Percentiles rank a stretch among this genome's conserved stretches.
Evolutionary conservation across 768 basidiomycete genomes (phyloP).

Genomic region (Rickenella mellea): DNA sequence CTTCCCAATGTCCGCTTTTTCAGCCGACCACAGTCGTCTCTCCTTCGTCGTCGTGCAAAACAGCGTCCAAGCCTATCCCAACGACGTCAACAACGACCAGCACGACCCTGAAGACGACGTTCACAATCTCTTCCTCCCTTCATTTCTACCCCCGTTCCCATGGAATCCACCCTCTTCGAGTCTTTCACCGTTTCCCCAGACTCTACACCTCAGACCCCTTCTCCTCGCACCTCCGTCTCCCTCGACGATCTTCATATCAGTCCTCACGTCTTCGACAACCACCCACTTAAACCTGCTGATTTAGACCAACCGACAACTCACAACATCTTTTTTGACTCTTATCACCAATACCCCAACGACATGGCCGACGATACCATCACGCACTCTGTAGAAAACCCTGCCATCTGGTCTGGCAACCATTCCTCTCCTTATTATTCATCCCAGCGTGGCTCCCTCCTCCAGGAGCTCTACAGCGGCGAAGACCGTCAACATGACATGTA

Average conservation of each 20-base stretch:
- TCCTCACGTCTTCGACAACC: slow-evolving; percentile 20
- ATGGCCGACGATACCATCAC: slow-evolving; percentile 31
- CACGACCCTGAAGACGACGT: slow-evolving; percentile 11
- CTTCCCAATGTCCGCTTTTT: slow-evolving; percentile 17
- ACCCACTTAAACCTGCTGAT: slow-evolving; percentile 31
- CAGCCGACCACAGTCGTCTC: slow-evolving; percentile 8
- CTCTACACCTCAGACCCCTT: slow-evolving; percentile 66
- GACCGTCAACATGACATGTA: slow-evolving; percentile 22
- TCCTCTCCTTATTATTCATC: slow-evolving; percentile 19
- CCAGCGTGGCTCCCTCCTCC: slow-evolving; percentile 42
- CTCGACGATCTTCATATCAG: slow-evolving; percentile 25
- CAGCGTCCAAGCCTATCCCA: neutral
- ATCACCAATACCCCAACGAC: slow-evolving; percentile 22
- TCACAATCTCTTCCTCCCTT: slow-evolving; percentile 12
- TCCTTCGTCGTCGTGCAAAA: slow-evolving; percentile 1
- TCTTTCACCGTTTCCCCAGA: slow-evolving; percentile 57
- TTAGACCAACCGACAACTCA: slow-evolving; percentile 29
- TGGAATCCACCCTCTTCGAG: slow-evolving; percentile 45
- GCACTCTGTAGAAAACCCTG: slow-evolving; percentile 21
- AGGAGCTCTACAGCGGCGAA: slow-evolving; percentile 64
- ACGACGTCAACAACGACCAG: slow-evolving; percentile 4
- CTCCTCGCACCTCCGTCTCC: slow-evolving; percentile 36
- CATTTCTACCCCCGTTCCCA: slow-evolving; percentile 12
- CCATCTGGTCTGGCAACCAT: slow-evolving; percentile 24
- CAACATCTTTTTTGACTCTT: slow-evolving; percentile 38